phyloP scores from a whole-genome alignment of 805 yeast genomes.

The Wickerhamomyces chaumierensis region DNA sequence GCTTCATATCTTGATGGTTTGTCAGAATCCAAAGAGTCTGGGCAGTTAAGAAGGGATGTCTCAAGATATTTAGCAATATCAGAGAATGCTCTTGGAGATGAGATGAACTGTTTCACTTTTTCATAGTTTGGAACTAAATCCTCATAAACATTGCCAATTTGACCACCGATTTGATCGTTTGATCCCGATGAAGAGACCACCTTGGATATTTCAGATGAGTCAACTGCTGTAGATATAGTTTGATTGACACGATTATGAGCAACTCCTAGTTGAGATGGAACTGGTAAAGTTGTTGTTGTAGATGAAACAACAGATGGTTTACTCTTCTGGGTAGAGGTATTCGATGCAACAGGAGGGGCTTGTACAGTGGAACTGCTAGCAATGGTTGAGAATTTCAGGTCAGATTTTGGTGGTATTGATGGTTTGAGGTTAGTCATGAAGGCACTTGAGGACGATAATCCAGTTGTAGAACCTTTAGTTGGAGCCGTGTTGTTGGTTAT shows the following conservation, averaged over 20 bases:
- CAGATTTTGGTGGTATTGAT: constrained; percentile 44
- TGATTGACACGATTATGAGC: too few relatives aligned
- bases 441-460: constrained; percentile 4
- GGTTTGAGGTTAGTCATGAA: constrained; percentile 30
- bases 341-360: constrained; percentile 2
- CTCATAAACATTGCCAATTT: constrained; percentile 9
- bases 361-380: constrained; percentile 11
- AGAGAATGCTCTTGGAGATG: constrained; percentile 41
- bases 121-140: constrained; percentile 21
- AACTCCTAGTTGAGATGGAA: too few relatives aligned
- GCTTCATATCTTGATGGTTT: constrained; percentile 64
- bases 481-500: neutral
- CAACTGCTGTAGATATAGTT: too few relatives aligned
- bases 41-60: constrained; percentile 76
- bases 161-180: neutral
- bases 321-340: constrained; percentile 12
- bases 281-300: neutral
- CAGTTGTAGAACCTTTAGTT: too few relatives aligned
- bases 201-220: too few relatives aligned
- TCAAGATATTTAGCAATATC: constrained; percentile 52
- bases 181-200: too few relatives aligned
- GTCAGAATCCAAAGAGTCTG: constrained; percentile 88
- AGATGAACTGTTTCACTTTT: constrained; percentile 28
- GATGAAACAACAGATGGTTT: constrained; percentile 9
- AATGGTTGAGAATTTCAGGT: constrained; percentile 45